Percentiles rank a stretch among this genome's conserved stretches.
Conservation (phyloP, 345 rosid genomes). For the Hirschfeldia incana region DNA sequence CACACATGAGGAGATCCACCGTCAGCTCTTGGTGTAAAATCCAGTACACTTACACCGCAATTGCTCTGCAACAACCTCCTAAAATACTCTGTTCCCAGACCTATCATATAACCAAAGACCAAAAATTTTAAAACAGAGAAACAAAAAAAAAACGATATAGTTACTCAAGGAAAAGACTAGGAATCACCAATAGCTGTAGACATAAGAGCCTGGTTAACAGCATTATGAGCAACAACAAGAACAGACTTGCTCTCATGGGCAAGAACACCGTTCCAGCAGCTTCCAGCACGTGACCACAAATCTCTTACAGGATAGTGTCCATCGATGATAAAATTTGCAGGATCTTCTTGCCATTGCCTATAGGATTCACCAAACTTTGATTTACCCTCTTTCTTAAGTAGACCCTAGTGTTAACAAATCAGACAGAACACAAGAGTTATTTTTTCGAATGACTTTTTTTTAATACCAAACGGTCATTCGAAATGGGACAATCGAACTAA, state of each 20-base stretch:
- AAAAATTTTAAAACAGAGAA: background rate
- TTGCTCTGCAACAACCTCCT: conserved; percentile 91
- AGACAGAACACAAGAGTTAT: background rate
- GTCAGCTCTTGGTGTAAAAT: conserved; percentile 64
- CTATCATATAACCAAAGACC: conserved; percentile 40
- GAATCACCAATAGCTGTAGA: conserved; percentile 78
- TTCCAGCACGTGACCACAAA: conserved; percentile 78
- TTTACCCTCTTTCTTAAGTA: conserved; percentile 83
- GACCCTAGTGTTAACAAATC: conserved; percentile 55
- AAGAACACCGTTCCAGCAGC: conserved; percentile 68
- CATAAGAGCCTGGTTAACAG: conserved; percentile 90
- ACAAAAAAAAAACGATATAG: background rate
- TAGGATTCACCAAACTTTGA: conserved; percentile 74
- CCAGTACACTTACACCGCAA: conserved; percentile 91
- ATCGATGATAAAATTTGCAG: conserved; percentile 76
- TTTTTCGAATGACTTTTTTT: too few relatives aligned
- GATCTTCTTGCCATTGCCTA: conserved; percentile 82
- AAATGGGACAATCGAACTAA: too few relatives aligned
- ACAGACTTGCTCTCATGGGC: conserved; percentile 74
- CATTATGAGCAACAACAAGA: conserved; percentile 98
- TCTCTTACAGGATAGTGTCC: conserved; percentile 90
- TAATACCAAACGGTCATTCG: too few relatives aligned
- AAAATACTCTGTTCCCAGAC: conserved; percentile 78
- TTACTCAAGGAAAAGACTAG: background rate
- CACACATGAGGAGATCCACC: conserved; percentile 74